A percentile compares a stretch with the other conserved stretches of the same genome.
phyloP scores from a whole-genome alignment of 805 yeast genomes.

The Candida pseudoglaebosa region DNA sequence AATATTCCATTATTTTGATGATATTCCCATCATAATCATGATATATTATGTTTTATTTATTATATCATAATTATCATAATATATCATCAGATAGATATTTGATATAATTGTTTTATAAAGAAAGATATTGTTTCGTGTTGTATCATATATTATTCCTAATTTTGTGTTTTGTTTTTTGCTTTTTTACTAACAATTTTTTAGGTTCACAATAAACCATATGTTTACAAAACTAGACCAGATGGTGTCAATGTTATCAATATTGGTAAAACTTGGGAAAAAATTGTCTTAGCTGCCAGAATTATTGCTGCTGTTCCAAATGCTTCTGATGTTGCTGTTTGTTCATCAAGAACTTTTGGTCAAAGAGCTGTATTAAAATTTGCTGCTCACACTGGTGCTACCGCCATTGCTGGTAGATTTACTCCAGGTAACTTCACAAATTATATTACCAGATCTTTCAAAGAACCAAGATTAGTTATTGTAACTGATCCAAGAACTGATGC shows the following conservation, averaged over 20 bases:
- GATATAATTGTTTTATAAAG: too few relatives aligned
- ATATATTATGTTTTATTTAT: too few relatives aligned
- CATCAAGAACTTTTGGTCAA: slow-evolving; percentile 99
- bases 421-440: slow-evolving; percentile 99
- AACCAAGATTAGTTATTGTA: slow-evolving; percentile 98
- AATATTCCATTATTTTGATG: too few relatives aligned
- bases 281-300: slow-evolving; percentile 98
- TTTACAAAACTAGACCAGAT: slow-evolving; percentile 97
- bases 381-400: slow-evolving; percentile 99
- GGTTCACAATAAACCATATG: slow-evolving; percentile 97
- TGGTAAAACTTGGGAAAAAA: slow-evolving; percentile 99
- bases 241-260: slow-evolving; percentile 98
- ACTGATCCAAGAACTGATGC: slow-evolving; percentile 99
- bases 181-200: slow-evolving; percentile 33
- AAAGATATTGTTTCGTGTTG: too few relatives aligned
- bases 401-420: slow-evolving; percentile 99
- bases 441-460: slow-evolving; percentile 99
- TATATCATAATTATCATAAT: too few relatives aligned
- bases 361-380: slow-evolving; percentile 99
- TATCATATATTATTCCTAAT: too few relatives aligned
- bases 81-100: too few relatives aligned
- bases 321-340: slow-evolving; percentile 96
- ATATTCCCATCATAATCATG: too few relatives aligned
- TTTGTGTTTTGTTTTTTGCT: too few relatives aligned
- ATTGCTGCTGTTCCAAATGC: slow-evolving; percentile 99